These are phyloP conservation scores for Aegilops speltoides DNA, from an alignment of 176 grass and related monocot genomes.

Conservation along the genomic window DNA sequence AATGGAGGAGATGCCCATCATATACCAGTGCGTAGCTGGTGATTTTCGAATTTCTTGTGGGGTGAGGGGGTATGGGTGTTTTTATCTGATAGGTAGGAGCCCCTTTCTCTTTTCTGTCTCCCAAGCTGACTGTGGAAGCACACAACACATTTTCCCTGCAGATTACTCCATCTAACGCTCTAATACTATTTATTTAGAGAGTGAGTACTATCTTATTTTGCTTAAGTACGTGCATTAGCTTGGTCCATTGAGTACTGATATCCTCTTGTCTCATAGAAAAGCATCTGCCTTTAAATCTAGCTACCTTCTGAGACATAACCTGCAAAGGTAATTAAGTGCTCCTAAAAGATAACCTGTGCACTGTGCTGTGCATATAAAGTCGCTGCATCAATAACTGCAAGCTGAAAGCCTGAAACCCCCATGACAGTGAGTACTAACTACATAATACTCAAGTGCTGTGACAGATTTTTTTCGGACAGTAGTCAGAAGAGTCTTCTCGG, in stretches of 20 bases:
- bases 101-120: constrained; percentile 18
- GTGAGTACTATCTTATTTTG: background rate
- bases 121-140: constrained; percentile 13
- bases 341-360: background rate
- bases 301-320: background rate
- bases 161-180: no score
- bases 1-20: constrained; percentile 34
- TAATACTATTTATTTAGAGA: no score
- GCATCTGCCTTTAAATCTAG: background rate
- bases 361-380: background rate
- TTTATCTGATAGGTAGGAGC: constrained; percentile 17
- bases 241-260: background rate
- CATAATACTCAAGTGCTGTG: constrained; percentile 23
- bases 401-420: background rate
- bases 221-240: background rate
- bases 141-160: background rate
- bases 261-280: background rate
- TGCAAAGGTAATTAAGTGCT: background rate
- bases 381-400: constrained; percentile 19
- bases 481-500: constrained; percentile 2
- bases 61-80: no score
- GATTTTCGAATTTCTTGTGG: background rate
- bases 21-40: background rate
- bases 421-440: constrained; percentile 14
- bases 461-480: background rate